Evolutionary conservation across 306 rosid genomes (phyloP).

Genomic region (Comarum palustre): DNA sequence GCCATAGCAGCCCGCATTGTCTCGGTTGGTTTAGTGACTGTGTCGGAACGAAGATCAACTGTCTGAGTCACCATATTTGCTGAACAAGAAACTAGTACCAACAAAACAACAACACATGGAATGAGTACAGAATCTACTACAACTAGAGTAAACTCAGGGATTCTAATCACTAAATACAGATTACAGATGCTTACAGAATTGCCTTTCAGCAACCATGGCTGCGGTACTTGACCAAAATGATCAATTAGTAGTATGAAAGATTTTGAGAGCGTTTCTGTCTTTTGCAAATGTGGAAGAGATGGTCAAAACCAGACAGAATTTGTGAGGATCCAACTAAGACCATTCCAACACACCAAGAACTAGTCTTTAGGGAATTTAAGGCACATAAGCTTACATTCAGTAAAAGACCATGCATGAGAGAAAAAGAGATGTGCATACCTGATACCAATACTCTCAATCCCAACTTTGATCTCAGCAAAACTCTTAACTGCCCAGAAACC

Average conservation of each 20-base stretch:
- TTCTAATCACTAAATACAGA: background rate
- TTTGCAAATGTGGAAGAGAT: background rate
- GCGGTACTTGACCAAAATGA: background rate
- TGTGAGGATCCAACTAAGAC: background rate
- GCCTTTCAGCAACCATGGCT: constrained; percentile 36
- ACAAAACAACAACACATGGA: background rate
- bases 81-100: constrained; percentile 22
- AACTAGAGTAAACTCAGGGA: background rate
- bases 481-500: background rate
- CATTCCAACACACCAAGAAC: constrained; percentile 1
- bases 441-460: background rate
- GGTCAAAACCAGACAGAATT: background rate
- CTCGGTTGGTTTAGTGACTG: constrained; percentile 82
- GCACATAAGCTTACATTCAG: background rate
- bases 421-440: background rate
- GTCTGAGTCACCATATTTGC: constrained; percentile 62
- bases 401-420: background rate
- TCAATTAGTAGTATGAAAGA: background rate
- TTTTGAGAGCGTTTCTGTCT: background rate
- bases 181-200: constrained; percentile 23
- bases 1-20: constrained; percentile 86
- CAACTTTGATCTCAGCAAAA: background rate
- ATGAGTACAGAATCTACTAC: constrained; percentile 7
- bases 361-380: constrained; percentile 4
- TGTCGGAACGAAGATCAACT: constrained; percentile 88